Base-by-base conservation (phyloP, 495 filamentous ascomycete genomes). In the Aspergillus hancockii region DNA sequence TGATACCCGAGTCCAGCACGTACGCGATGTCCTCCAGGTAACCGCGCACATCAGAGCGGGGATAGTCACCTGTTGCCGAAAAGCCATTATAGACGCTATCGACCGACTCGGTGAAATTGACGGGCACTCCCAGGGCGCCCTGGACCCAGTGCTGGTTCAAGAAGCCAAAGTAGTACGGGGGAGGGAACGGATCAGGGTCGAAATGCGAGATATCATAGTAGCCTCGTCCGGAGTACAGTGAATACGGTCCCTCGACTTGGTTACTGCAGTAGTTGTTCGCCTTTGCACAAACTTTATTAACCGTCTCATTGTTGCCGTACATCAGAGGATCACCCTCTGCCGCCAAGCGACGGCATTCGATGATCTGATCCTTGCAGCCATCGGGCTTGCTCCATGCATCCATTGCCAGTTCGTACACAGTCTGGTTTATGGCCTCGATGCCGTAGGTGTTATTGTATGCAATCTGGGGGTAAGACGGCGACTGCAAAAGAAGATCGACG, bases 401-500 rank as follows among this genome's bases (percentile, higher is more conserved):
- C 52, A 84, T 71, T 30, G 77, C 73, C 38, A n/a, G 9, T 61
- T 55, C n/a, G 79, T 63, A 55, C 82, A 85, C 14, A 76, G 63
- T 81, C 30, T 81, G 67, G 63, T 84, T 88, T 64, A 91, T 82
- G 0, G 85, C 77, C 56, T 85, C 66, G 28, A 93, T 81, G 9
- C 84, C 85, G 63, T 92, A 95, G 4, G 89, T 88, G 64, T 94
- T 96, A 71, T 87, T 85, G 49, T 84, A 79, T 14, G 87, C 87
- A 70, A 90, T 86, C 16, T 79, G 68, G 2, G 88, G 82, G 63
- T 92, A 93, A 49, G 74, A 82, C 1, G 84, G 81, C 12, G 75
- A 80, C 73, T 93, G 89, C 9, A 86, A 79, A n/a, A 85, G 66
- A 50, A 85, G 80, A 70, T 95, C 90, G 50, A 93, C 78, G 60